Percentiles rank a stretch among this genome's conserved stretches.
These are phyloP conservation scores for Penicillium robsamsonii DNA, from an alignment of 495 filamentous ascomycete genomes.

Conservation along the genomic window DNA sequence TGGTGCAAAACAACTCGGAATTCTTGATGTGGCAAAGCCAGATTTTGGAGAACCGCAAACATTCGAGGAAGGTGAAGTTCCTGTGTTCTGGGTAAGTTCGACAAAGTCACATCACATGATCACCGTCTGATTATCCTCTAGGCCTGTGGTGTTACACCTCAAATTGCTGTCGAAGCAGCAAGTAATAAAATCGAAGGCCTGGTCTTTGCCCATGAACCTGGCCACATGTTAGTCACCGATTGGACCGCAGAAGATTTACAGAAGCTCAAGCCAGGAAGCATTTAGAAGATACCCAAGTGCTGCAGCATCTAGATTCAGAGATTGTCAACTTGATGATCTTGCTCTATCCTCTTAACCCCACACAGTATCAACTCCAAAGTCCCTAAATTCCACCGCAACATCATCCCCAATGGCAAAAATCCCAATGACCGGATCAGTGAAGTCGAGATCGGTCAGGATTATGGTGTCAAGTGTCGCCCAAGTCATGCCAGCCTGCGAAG, in stretches of 20 bases:
- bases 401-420: conserved; percentile 1
- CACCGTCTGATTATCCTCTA: conserved; percentile 12
- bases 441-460: conserved; percentile 3
- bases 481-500: not conserved
- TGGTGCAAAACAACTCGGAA: conserved; percentile 42
- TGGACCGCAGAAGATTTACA: conserved; percentile 25
- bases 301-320: not conserved
- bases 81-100: conserved; percentile 50
- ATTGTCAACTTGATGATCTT: not conserved
- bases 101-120: not conserved
- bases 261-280: conserved; percentile 10
- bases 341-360: not conserved
- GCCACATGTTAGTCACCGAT: conserved; percentile 56
- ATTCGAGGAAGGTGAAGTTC: conserved; percentile 42
- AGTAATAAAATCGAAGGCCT: conserved; percentile 42
- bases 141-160: conserved; percentile 60
- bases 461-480: not conserved
- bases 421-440: conserved; percentile 8
- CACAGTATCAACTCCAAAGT: conserved; percentile 2
- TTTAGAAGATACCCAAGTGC: not conserved
- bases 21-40: conserved; percentile 43
- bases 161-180: conserved; percentile 53
- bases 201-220: conserved; percentile 54
- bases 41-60: conserved; percentile 46
- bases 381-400: not conserved